Conservation (phyloP, 208 protist species). For the Leishmania tarentolae region DNA sequence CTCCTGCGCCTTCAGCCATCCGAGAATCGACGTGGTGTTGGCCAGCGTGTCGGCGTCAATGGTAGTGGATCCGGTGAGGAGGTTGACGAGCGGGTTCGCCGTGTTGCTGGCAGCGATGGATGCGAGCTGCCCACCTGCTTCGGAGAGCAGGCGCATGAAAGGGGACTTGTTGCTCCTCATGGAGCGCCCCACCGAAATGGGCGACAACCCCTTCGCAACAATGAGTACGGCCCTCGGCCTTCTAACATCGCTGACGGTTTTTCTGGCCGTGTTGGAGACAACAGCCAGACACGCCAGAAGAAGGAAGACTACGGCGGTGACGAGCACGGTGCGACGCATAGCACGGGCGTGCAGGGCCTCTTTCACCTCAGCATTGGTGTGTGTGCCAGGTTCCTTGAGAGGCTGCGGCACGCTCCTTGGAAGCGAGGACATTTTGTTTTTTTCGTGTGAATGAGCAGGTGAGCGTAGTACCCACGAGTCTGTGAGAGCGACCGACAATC, state of each 20-base stretch:
- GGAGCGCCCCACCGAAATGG: conserved; percentile 32
- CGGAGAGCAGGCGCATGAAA: conserved; percentile 51
- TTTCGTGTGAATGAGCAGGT: not conserved
- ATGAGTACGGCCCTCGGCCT: conserved; percentile 55
- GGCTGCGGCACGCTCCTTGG: conserved; percentile 38
- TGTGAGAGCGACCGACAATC: not conserved
- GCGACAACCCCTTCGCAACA: conserved; percentile 45
- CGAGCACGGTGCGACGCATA: conserved; percentile 56
- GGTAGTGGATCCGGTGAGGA: conserved; percentile 58
- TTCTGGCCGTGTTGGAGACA: conserved; percentile 55
- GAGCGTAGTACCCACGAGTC: not conserved
- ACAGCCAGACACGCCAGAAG: conserved; percentile 60
- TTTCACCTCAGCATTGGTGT: conserved; percentile 75
- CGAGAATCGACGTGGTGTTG: conserved; percentile 45
- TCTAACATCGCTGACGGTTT: conserved; percentile 23
- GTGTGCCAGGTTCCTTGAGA: conserved; percentile 54
- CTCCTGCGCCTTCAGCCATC: conserved; percentile 37
- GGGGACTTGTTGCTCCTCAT: conserved; percentile 71
- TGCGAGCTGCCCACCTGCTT: conserved; percentile 39
- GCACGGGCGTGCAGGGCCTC: conserved; percentile 68
- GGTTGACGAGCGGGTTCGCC: conserved; percentile 36
- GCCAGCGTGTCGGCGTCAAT: conserved; percentile 29
- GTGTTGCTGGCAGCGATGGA: conserved; percentile 18
- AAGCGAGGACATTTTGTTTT: conserved; percentile 25
- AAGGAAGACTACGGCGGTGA: conserved; percentile 69